These are phyloP conservation scores for Didymella pomorum DNA, from an alignment of 2,329 filamentous ascomycete species.

Conservation along the genomic window DNA sequence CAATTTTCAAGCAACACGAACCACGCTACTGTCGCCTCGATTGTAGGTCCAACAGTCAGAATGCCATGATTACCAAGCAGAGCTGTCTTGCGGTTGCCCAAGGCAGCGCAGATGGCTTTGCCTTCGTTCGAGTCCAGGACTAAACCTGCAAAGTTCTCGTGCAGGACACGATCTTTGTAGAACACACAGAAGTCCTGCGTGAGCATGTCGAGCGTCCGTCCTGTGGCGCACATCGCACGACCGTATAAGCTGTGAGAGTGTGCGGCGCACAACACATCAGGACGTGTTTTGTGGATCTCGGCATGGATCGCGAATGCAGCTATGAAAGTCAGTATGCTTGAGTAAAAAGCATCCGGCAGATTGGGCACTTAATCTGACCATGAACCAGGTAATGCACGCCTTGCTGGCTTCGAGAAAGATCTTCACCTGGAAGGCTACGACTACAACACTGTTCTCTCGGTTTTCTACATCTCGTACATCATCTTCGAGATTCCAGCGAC, in stretches of 20 bases:
- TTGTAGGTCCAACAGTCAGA: not conserved
- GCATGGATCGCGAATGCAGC: not conserved
- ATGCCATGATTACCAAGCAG: not conserved
- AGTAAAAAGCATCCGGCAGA: not conserved
- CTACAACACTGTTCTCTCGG: not conserved
- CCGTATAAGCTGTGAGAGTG: not conserved
- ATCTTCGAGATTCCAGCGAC: not conserved
- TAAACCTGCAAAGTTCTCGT: not conserved
- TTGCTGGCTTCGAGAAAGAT: not conserved
- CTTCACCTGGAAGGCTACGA: not conserved
- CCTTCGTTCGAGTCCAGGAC: not conserved
- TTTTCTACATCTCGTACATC: not conserved
- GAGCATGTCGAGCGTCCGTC: too few relatives aligned
- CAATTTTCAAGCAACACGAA: slow-evolving; percentile 58
- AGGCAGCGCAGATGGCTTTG: not conserved
- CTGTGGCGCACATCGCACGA: not conserved
- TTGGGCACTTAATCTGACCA: not conserved
- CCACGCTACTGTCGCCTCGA: slow-evolving; percentile 56
- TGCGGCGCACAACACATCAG: not conserved
- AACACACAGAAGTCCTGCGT: not conserved
- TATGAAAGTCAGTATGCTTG: not conserved
- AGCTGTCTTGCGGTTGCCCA: not conserved
- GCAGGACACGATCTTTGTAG: not conserved
- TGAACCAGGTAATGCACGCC: not conserved
- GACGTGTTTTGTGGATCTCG: not conserved